Conservation (phyloP, 2,329 filamentous ascomycete genomes). For the Nemania sp. region DNA sequence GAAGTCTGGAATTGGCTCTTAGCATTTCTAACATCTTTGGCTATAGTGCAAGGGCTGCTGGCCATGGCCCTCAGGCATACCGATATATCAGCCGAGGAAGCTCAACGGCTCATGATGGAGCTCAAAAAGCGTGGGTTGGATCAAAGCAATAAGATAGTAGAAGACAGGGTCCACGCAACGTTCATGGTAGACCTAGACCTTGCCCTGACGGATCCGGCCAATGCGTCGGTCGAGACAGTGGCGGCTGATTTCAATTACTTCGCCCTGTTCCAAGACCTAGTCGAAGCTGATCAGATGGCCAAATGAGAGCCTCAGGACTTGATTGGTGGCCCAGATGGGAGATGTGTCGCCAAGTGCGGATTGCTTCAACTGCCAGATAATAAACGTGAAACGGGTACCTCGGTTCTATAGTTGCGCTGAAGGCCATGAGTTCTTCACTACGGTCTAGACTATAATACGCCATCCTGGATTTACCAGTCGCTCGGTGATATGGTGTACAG, state of each 20-base stretch:
- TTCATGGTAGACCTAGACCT: neutral
- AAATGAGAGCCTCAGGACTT: neutral
- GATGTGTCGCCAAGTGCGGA: neutral
- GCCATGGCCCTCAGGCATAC: neutral
- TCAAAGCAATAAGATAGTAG: neutral
- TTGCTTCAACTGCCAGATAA: neutral
- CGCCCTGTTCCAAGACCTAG: neutral
- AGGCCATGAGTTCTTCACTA: neutral
- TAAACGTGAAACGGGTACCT: neutral
- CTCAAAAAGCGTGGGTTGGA: neutral
- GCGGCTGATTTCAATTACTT: neutral
- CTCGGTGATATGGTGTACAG: neutral
- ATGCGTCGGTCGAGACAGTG: neutral
- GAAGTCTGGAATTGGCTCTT: neutral
- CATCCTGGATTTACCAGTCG: neutral
- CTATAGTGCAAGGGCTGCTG: neutral
- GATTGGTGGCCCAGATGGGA: neutral
- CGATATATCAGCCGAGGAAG: neutral
- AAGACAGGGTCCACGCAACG: neutral
- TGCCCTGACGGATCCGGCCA: neutral
- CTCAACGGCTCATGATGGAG: neutral
- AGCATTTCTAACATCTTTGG: neutral
- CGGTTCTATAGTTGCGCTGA: neutral
- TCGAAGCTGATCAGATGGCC: neutral
- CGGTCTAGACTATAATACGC: neutral